A percentile compares a stretch with the other conserved stretches of the same genome.
phyloP scores from a whole-genome alignment of 257 asterid species.

The Salvia splendens region DNA sequence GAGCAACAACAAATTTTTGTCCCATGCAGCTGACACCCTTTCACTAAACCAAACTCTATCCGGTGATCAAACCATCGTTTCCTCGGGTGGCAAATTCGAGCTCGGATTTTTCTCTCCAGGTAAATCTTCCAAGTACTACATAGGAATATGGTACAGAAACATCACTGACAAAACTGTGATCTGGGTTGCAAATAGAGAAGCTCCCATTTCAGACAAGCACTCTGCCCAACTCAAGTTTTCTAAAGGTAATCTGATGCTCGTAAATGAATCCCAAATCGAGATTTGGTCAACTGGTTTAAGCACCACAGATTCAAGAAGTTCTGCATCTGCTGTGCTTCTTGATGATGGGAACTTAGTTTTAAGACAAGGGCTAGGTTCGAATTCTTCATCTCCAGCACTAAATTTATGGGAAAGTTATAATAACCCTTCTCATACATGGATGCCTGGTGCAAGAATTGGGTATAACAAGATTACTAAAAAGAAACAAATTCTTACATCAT shows the following conservation, averaged over 20 bases:
- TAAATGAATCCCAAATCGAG: conserved; percentile 36
- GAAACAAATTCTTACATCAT: conserved; percentile 55
- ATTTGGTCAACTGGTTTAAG: conserved; percentile 62
- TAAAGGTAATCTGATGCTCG: conserved; percentile 46
- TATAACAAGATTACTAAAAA: conserved; percentile 47
- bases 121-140: conserved; percentile 44
- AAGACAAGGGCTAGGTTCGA: conserved; percentile 38
- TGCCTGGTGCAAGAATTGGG: conserved; percentile 62
- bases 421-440: conserved; percentile 60
- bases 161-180: conserved; percentile 35
- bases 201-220: conserved; percentile 38
- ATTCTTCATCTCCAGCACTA: conserved; percentile 1
- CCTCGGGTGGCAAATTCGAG: conserved; percentile 41
- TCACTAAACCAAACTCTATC: conserved; percentile 39
- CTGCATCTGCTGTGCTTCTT: conserved; percentile 52
- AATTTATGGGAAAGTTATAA: conserved; percentile 65
- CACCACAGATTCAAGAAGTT: conserved; percentile 20
- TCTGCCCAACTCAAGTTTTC: conserved; percentile 41
- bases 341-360: conserved; percentile 66
- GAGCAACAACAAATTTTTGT: conserved; percentile 4
- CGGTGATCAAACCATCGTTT: conserved; percentile 46
- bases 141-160: conserved; percentile 53
- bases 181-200: conserved; percentile 63
- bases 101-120: conserved; percentile 54
- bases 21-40: conserved; percentile 42